Base-by-base conservation (phyloP, 2,329 filamentous ascomycete species). In the Neurospora sp. region DNA sequence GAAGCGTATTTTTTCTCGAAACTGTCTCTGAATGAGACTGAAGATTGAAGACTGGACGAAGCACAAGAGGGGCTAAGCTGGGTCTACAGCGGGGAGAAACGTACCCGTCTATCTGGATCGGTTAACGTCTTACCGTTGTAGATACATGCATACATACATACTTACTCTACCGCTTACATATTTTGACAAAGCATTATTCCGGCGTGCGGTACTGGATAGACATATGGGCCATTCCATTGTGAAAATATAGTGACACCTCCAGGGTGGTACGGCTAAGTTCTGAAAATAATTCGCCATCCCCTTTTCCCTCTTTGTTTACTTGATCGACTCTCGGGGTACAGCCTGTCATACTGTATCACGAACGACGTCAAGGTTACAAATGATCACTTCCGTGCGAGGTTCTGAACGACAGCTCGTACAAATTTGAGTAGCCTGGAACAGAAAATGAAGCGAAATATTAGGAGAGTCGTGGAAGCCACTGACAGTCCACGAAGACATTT, bases 251-350 rank as follows among this genome's bases (percentile, higher is more conserved):
- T 52, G 23, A 36, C 52, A 52, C 28, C 28, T 36, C 28, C 13
- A 62, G 52, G 13, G 23, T 10, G 8, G 15, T 10, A 62, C 28
- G 15, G 13, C 28, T 10, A n/a, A 1, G 8, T 46, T 8, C 3
- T 62, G 17, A 43, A 38, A 11, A 68, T 62, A 62, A 58, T 62
- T 68, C 67, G 36, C 43, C 67, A 68, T 36, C 67, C 42, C 33
- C 42, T 62, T 62, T 58, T 23, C 38, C 7, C 43, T n/a, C 36
- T 68, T 7, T 38, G 40, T 52, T 68, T 68, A 28, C 42, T 62
- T 68, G 17, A 52, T 38, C 10, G 39, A 11, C 28, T 38, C 28
- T 15, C 46, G 8, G 9, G 4, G 7, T 62, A 17, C 28, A 36
- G 23, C 10, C 13, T 36, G 23, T 36, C 23, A 17, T 6, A 62